Percentiles rank a stretch among this genome's conserved stretches.
Evolutionary conservation across 2,329 filamentous ascomycete species (phyloP).

Genomic region (Phyllosticta citrichinensis): DNA sequence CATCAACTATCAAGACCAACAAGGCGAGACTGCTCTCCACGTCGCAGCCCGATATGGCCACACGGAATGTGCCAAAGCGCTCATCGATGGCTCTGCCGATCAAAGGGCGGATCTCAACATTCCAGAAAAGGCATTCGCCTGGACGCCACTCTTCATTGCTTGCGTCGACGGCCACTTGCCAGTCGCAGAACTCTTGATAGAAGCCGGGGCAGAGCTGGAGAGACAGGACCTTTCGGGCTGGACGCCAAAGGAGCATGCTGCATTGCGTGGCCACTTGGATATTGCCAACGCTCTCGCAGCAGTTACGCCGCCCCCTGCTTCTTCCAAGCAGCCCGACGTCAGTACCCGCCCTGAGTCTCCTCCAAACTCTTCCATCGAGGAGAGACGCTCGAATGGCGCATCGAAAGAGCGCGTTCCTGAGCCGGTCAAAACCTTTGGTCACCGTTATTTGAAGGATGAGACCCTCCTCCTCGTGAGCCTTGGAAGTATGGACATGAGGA

Average conservation of each 20-base stretch:
- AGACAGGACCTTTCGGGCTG: conserved; percentile 79
- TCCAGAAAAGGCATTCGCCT: conserved; percentile 74
- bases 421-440: conserved; percentile 88
- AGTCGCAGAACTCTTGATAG: conserved; percentile 67
- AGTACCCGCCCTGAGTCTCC: conserved; percentile 30
- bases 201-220: conserved; percentile 66
- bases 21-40: conserved; percentile 85
- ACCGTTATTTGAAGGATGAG: conserved; percentile 83
- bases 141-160: conserved; percentile 92
- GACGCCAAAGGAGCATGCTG: conserved; percentile 89
- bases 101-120: conserved; percentile 71
- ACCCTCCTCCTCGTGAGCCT: conserved; percentile 86
- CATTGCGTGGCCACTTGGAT: conserved; percentile 74
- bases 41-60: conserved; percentile 86
- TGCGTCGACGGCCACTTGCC: conserved; percentile 76
- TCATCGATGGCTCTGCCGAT: conserved; percentile 59
- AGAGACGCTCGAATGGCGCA: conserved; percentile 30
- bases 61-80: conserved; percentile 64
- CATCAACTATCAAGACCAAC: conserved; percentile 85
- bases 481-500: conserved; percentile 89
- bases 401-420: conserved; percentile 50
- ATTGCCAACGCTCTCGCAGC: conserved; percentile 62
- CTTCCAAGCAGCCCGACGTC: conserved; percentile 16
- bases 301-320: conserved; percentile 35
- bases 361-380: conserved; percentile 46